Conservation (phyloP, 1,139 yeast species). For the Scheffersomyces cryptocercus region DNA sequence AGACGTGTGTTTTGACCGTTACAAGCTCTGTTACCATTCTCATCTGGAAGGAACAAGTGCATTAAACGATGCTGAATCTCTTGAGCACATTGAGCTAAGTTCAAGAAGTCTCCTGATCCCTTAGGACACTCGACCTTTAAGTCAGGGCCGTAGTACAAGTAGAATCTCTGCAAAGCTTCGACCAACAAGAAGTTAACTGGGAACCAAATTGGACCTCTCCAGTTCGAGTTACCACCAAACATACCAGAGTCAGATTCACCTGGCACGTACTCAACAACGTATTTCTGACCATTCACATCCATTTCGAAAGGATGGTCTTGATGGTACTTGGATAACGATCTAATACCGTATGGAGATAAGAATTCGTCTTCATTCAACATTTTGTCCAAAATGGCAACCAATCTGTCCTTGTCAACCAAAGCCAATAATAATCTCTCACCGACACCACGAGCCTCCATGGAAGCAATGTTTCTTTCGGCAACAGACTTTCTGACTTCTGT, state of each 20-base stretch:
- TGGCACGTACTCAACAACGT: conserved; percentile 77
- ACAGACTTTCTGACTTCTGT: conserved; percentile 68
- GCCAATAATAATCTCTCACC: conserved; percentile 84
- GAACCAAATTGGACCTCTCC: conserved; percentile 99
- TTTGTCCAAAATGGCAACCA: conserved; percentile 71
- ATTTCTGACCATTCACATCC: conserved; percentile 80
- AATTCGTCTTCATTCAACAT: conserved; percentile 91
- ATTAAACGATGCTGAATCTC: conserved; percentile 87
- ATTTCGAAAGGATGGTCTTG: conserved; percentile 83
- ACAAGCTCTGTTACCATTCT: conserved; percentile 73
- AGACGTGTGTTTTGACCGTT: conserved; percentile 67
- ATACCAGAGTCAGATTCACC: conserved; percentile 94
- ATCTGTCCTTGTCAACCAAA: conserved; percentile 78
- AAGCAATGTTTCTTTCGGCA: conserved; percentile 87
- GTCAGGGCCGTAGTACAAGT: conserved; percentile 84
- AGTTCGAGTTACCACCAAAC: conserved; percentile 96
- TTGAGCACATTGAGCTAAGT: conserved; percentile 91
- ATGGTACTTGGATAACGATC: conserved; percentile 88
- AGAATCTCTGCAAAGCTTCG: conserved; percentile 87
- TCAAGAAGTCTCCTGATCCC: conserved; percentile 78
- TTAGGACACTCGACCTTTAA: conserved; percentile 89
- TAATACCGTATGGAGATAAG: conserved; percentile 81
- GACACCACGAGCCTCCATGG: conserved; percentile 82
- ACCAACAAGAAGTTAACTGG: conserved; percentile 87
- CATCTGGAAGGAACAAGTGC: conserved; percentile 74